phyloP scores from a whole-genome alignment of 768 basidiomycete species.

The Mycena polygramma region DNA sequence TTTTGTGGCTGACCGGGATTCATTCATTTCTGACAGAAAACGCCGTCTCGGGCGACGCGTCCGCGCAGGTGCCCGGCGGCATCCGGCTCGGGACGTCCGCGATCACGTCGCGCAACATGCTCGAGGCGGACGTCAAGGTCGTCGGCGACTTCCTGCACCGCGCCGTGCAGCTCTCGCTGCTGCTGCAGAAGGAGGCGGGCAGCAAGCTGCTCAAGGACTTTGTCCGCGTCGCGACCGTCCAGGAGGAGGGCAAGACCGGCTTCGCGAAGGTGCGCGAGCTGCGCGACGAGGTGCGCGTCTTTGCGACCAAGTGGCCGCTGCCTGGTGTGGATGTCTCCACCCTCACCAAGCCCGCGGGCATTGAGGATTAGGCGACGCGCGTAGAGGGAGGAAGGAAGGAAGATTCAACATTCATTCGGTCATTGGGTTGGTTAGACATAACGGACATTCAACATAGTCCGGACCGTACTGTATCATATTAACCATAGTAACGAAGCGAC shows the following conservation, averaged over 20 bases:
- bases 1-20: conserved; percentile 3
- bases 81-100: conserved; percentile 97
- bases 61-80: conserved; percentile 95
- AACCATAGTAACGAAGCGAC: too few species aligned
- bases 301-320: conserved; percentile 91
- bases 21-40: conserved; percentile 71
- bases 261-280: conserved; percentile 79
- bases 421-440: conserved; percentile 45
- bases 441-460: conserved; percentile 71
- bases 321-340: conserved; percentile 80
- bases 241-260: conserved; percentile 79
- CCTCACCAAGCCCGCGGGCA: conserved; percentile 71
- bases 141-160: conserved; percentile 96
- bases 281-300: conserved; percentile 82
- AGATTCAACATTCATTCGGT: conserved; percentile 69
- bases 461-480: conserved; percentile 44
- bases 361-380: conserved; percentile 57
- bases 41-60: conserved; percentile 96
- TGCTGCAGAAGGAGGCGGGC: conserved; percentile 95
- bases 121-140: conserved; percentile 85
- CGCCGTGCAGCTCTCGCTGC: conserved; percentile 89
- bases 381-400: conserved; percentile 35
- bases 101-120: conserved; percentile 95
- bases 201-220: conserved; percentile 97
- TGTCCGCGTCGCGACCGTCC: conserved; percentile 79